Base-by-base conservation (phyloP, 495 filamentous ascomycete species). In the Apodospora peruviana region DNA sequence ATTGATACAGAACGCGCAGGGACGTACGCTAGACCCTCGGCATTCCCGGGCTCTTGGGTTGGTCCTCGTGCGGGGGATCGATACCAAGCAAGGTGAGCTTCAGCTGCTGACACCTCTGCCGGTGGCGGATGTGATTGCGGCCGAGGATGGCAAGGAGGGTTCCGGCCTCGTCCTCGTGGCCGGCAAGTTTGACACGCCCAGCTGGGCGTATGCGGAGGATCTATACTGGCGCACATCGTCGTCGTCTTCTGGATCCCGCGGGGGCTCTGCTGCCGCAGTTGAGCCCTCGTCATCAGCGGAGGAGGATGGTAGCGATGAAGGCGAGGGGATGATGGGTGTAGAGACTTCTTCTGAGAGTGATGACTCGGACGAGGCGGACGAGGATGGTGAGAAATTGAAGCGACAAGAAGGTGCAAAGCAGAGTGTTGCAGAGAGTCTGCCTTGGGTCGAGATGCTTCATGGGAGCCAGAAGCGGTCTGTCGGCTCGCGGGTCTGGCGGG, bases 141-240 rank as follows among this genome's bases (percentile, higher is more conserved):
- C 46, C 16, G 16, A 19, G 4, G 17, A 35, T 11, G 20, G 34
- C 14, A 32, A 58, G 3, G 53, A 21, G 1, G 71, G 64, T 10
- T 61, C 64, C 21, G 53, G 68, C 20, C 60, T 81, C 23, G 74
- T 80, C 3, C 62, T 83, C n/a, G 71, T 84, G 5, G 70, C 71
- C 36, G 80, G 80, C 3, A 77, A 70, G 60, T 76, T 80, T 38
- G 79, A 82, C 49, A 61, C 76, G 9, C 80, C 81, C 2, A 73
- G 59, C 9, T 84, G 79, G 81, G 76, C 75, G 11, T 82, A 80
- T 47, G 69, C 68, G 1, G 79, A 83, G 52, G 72, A 76, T 14
- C 43, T 79, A 4, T 66, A 70, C 39, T 48, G 53, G 43, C 23
- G 50, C 16, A 40, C 43, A 8, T 43, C 41, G n/a, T n/a, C n/a